Percentiles rank a stretch among this genome's conserved stretches.
Evolutionary conservation across 768 basidiomycete genomes (phyloP).

Genomic region (Gymnopilus dilepis): DNA sequence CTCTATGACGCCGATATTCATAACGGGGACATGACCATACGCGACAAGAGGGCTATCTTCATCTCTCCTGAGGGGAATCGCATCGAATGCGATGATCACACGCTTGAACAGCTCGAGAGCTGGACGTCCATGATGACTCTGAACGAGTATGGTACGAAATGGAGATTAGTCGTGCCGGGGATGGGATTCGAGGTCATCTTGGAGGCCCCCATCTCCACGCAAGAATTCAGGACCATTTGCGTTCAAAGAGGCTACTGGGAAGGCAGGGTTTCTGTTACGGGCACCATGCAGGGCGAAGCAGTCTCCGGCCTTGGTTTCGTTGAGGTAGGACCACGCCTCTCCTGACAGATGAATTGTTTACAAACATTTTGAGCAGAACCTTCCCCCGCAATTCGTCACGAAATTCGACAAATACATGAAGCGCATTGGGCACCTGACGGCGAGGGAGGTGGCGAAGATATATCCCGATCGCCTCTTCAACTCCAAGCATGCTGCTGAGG

Average conservation of each 20-base stretch:
- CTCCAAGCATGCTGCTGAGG: background rate
- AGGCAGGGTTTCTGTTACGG: background rate
- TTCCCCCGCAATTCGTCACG: background rate
- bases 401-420: conserved; percentile 4
- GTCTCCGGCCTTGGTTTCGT: conserved; percentile 2
- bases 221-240: conserved; percentile 3
- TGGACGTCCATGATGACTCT: conserved; percentile 1
- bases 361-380: background rate
- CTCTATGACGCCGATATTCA: background rate
- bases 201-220: background rate
- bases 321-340: background rate
- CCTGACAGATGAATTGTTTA: no score
- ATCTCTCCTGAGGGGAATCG: conserved; percentile 1
- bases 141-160: background rate
- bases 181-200: background rate
- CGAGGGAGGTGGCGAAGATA: background rate
- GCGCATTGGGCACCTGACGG: background rate
- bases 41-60: conserved; percentile 2
- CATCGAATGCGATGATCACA: conserved; percentile 5
- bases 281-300: background rate
- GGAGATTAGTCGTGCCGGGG: background rate
- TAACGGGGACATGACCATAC: background rate
- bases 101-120: background rate
- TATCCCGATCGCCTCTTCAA: background rate
- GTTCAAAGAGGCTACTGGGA: conserved; percentile 1